A percentile compares a stretch with the other conserved stretches of the same genome.
Evolutionary conservation across 2,329 filamentous ascomycete genomes (phyloP).

Genomic region (Ambrosiella cleistominuta): DNA sequence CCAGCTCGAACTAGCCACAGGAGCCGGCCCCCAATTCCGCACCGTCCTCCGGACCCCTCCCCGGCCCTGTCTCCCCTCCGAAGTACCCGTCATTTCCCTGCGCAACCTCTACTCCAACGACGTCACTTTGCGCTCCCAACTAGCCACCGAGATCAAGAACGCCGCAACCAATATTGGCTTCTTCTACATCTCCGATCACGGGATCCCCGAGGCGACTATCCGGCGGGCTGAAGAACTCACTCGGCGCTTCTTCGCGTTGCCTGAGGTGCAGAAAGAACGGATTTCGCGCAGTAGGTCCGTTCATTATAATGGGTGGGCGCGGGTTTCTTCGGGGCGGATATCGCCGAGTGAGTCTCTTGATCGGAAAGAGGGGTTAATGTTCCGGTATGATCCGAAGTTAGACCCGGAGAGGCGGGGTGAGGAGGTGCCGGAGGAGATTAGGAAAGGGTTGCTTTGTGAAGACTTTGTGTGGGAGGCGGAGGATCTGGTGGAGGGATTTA

Average conservation of each 20-base stretch:
- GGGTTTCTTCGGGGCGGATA: slow-evolving; percentile 25
- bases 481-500: slow-evolving; percentile 32
- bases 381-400: slow-evolving; percentile 33
- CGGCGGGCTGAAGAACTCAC: slow-evolving; percentile 17
- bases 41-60: slow-evolving; percentile 21
- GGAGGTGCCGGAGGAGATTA: slow-evolving; percentile 31
- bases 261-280: slow-evolving; percentile 25
- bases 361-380: slow-evolving; percentile 29
- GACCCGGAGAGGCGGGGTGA: slow-evolving; percentile 20
- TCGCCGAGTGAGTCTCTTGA: slow-evolving; percentile 16
- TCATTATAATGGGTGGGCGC: slow-evolving; percentile 31
- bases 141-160: slow-evolving; percentile 25
- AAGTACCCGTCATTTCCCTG: slow-evolving; percentile 36
- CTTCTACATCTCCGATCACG: slow-evolving; percentile 37
- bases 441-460: slow-evolving; percentile 26
- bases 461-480: slow-evolving; percentile 3
- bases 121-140: slow-evolving; percentile 13
- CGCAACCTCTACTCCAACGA: slow-evolving; percentile 21
- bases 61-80: slow-evolving; percentile 22
- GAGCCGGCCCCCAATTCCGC: slow-evolving; percentile 22
- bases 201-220: slow-evolving; percentile 21
- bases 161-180: slow-evolving; percentile 35
- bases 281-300: slow-evolving; percentile 22
- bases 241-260: slow-evolving; percentile 27
- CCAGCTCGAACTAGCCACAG: slow-evolving; percentile 21